Evolutionary conservation across 192 early-diverging fungal genomes (phyloP).

Genomic region (Podila minutissima): DNA sequence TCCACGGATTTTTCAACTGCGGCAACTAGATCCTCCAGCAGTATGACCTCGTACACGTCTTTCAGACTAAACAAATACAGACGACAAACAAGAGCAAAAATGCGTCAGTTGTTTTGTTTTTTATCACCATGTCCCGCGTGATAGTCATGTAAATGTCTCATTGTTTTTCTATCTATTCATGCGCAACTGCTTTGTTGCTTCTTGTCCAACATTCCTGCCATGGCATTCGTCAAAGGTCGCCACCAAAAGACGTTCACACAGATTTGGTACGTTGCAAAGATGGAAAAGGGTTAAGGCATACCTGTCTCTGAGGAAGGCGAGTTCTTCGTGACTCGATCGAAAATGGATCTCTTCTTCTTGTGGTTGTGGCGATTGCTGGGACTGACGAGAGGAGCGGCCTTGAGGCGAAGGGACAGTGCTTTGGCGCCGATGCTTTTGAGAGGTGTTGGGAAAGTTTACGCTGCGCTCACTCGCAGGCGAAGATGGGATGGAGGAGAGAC

Average conservation of each 20-base stretch:
- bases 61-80: constrained; percentile 51
- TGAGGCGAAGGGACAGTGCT: constrained; percentile 20
- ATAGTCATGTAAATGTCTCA: too few relatives aligned
- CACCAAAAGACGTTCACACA: background rate
- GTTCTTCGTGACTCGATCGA: constrained; percentile 44
- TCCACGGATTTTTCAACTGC: constrained; percentile 62
- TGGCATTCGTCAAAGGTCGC: background rate
- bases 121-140: too few relatives aligned
- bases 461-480: constrained; percentile 33
- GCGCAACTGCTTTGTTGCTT: too few relatives aligned
- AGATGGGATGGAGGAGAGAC: constrained; percentile 19
- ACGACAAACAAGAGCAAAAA: constrained; percentile 6
- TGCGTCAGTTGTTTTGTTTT: background rate
- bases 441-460: constrained; percentile 10
- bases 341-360: constrained; percentile 37
- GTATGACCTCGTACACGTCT: constrained; percentile 55
- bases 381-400: constrained; percentile 6
- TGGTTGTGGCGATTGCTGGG: constrained; percentile 11
- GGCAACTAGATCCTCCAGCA: constrained; percentile 56
- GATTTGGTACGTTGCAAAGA: too few relatives aligned
- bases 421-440: constrained; percentile 14
- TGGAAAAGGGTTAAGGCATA: background rate
- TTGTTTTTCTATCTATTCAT: too few relatives aligned
- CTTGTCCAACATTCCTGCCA: too few relatives aligned
- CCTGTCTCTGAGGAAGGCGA: constrained; percentile 45